Percentiles rank a stretch among this genome's conserved stretches.
Evolutionary conservation across 1,284 basidiomycete species (phyloP).

Genomic region (Ganoderma lucidum): DNA sequence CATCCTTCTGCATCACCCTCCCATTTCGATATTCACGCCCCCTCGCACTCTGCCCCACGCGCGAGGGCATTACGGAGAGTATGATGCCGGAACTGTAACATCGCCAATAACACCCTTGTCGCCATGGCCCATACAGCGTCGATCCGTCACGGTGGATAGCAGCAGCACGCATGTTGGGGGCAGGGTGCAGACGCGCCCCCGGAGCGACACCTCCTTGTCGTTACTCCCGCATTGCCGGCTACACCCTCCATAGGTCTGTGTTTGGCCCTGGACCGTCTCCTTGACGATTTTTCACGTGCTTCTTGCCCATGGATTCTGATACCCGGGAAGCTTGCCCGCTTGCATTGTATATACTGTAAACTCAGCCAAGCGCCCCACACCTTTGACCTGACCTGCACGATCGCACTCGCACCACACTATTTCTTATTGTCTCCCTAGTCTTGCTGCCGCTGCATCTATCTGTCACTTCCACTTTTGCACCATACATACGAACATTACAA

Average conservation of each 20-base stretch:
- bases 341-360: neutral
- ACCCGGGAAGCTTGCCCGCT: neutral
- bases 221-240: neutral
- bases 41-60: neutral
- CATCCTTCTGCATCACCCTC: neutral
- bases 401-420: neutral
- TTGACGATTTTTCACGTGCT: neutral
- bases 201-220: neutral
- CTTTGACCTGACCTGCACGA: neutral
- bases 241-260: neutral
- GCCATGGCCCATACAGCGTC: slow-evolving; percentile 3
- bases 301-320: neutral
- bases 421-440: neutral
- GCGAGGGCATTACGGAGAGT: neutral
- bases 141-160: neutral
- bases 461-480: neutral
- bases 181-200: neutral
- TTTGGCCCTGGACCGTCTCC: neutral
- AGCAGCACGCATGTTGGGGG: neutral
- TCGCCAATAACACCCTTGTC: neutral
- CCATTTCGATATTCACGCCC: neutral
- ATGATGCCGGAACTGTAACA: neutral
- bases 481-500: neutral
- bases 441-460: neutral
- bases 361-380: neutral